A percentile compares a stretch with the other conserved stretches of the same genome.
Conservation (phyloP, 2,329 filamentous ascomycete species). For the Pleurostoma richardsiae region DNA sequence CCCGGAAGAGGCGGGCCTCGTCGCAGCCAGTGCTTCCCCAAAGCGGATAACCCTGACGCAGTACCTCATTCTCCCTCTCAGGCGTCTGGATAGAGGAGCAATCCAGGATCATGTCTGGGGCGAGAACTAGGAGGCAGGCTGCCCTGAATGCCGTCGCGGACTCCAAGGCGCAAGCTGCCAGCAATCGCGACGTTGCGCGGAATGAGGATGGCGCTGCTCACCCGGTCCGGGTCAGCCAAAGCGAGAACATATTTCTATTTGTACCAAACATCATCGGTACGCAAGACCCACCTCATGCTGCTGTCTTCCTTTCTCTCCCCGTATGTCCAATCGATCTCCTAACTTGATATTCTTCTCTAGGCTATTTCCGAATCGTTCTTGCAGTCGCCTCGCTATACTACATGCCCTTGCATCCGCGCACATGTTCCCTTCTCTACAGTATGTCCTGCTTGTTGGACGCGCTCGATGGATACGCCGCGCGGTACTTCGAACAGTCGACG, state of each 20-base stretch:
- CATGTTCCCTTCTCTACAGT: slow-evolving; percentile 86
- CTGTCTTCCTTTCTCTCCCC: slow-evolving; percentile 1
- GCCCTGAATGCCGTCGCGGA: slow-evolving; percentile 10
- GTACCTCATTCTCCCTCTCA: too few relatives aligned
- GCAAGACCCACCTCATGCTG: slow-evolving; percentile 14
- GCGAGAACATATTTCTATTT: slow-evolving; percentile 78
- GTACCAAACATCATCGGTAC: slow-evolving; percentile 77
- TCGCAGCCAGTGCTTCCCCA: too few relatives aligned
- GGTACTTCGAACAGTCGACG: slow-evolving; percentile 84
- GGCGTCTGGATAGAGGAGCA: too few relatives aligned
- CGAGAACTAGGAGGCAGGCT: slow-evolving; percentile 15
- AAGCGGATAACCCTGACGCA: too few relatives aligned
- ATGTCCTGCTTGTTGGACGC: slow-evolving; percentile 94
- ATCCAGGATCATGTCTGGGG: slow-evolving; percentile 7
- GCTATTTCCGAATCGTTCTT: slow-evolving; percentile 72
- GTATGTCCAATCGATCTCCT: not conserved
- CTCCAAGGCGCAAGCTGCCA: slow-evolving; percentile 10
- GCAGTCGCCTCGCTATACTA: slow-evolving; percentile 93
- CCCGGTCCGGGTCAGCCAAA: slow-evolving; percentile 18
- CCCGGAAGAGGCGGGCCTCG: too few relatives aligned
- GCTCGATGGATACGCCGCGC: slow-evolving; percentile 89
- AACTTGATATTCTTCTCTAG: slow-evolving; percentile 33
- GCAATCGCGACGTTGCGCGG: slow-evolving; percentile 23
- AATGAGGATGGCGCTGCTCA: slow-evolving; percentile 42
- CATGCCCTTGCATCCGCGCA: slow-evolving; percentile 97